A percentile compares a stretch with the other conserved stretches of the same genome.
phyloP scores from a whole-genome alignment of 305 asterid genomes.

The Salvia sclarea region DNA sequence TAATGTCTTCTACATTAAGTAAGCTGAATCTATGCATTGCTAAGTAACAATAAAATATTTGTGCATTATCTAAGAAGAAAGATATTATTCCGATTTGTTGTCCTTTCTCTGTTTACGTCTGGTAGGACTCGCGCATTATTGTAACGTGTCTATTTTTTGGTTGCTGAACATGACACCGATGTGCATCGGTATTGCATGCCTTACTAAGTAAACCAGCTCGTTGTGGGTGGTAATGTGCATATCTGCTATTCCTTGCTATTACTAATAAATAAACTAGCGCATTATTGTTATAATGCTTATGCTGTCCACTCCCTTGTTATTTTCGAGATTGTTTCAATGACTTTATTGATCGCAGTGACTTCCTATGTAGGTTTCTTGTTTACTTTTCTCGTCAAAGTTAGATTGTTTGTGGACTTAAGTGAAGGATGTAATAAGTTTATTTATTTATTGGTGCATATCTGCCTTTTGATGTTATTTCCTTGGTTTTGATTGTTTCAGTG shows the following conservation, averaged over 20 bases:
- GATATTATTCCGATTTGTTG: neutral
- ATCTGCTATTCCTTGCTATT: neutral
- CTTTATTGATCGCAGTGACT: conserved; percentile 12
- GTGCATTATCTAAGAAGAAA: neutral
- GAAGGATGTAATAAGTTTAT: conserved; percentile 14
- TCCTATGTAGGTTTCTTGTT: neutral
- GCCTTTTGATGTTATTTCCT: neutral
- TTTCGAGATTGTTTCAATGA: neutral
- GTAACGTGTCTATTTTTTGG: neutral
- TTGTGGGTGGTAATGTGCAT: neutral
- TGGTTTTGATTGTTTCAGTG: neutral
- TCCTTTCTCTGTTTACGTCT: neutral
- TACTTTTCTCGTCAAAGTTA: neutral
- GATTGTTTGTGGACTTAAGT: neutral
- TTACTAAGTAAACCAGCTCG: neutral
- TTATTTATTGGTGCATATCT: neutral
- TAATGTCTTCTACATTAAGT: neutral
- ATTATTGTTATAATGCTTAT: neutral
- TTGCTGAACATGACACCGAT: conserved; percentile 14
- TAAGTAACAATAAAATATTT: neutral
- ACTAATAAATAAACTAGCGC: neutral
- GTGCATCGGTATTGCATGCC: neutral
- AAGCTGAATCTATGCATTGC: neutral
- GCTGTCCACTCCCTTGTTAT: neutral
- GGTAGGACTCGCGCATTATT: neutral